These are phyloP conservation scores for Barbarea vulgaris DNA, from an alignment of 345 rosid genomes.

Conservation along the genomic window DNA sequence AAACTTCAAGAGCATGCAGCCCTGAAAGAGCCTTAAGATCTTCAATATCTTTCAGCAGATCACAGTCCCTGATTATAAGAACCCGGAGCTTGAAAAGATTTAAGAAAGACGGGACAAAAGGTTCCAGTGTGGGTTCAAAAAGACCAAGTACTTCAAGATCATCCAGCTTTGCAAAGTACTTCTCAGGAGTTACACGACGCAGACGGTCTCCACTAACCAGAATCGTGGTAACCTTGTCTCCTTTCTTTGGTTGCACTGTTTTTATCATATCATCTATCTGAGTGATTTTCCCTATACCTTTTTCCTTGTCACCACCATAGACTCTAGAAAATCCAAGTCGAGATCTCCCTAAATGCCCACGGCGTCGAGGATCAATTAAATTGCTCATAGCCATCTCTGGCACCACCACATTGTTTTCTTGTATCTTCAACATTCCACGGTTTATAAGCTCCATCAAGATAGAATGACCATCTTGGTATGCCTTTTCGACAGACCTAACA, in stretches of 20 bases:
- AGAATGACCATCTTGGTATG: constrained; percentile 49
- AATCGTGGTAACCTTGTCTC: constrained; percentile 38
- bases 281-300: constrained; percentile 49
- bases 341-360: constrained; percentile 39
- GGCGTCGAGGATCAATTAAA: constrained; percentile 40
- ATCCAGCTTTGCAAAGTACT: constrained; percentile 34
- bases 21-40: constrained; percentile 27
- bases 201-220: constrained; percentile 52
- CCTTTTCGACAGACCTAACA: constrained; percentile 41
- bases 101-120: constrained; percentile 19
- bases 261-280: constrained; percentile 54
- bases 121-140: constrained; percentile 42
- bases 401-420: constrained; percentile 45
- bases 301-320: constrained; percentile 22
- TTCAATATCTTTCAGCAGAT: constrained; percentile 30
- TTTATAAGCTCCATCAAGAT: constrained; percentile 57
- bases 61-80: constrained; percentile 60
- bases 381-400: constrained; percentile 43
- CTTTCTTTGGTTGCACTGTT: constrained; percentile 40
- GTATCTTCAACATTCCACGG: constrained; percentile 52
- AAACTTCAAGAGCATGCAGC: constrained; percentile 57
- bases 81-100: constrained; percentile 19
- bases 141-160: constrained; percentile 50
- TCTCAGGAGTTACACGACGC: constrained; percentile 30
- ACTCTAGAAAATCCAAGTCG: constrained; percentile 45